Evolutionary conservation across 352 stramenopile species (phyloP), one percentile per base, ranked within the genome.

Genomic region (Phytophthora europaea): DNA sequence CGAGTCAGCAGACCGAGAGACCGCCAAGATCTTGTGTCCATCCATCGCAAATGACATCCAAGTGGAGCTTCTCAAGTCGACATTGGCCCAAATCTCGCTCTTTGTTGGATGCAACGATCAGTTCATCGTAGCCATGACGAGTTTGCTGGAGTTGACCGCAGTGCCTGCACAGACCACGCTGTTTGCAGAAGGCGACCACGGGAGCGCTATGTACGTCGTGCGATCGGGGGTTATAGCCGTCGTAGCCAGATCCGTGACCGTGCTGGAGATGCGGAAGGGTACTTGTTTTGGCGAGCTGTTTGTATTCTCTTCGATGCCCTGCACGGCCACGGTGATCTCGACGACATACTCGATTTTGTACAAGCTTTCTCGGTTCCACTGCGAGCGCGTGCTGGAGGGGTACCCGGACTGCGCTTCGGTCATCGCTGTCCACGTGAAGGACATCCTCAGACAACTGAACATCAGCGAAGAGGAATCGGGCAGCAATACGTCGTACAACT

Each of bases 191-290:
- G 83, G 85, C 1, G 83, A 91, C 6, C 50, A 58, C 15, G 85
- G 85, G 1, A 83, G 90, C 48, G 81, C 82, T 1, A 90, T 93
- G 85, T 93, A 87, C 62, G 85, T 93, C 55, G 74, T 93, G 10
- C 74, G 89, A 18, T 88, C 86, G 0, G 85, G 84, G 0, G 85
- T 93, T 0, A 70, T 91, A 0, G 50, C 50, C 15, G 15, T 56
- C 36, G 10, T 90, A 23, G 74, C 89, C 33, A 78, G 74, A 1
- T 70, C 76, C 0, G 72, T 81, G 4, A 89, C 79, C n/a, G 81
- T 93, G 1, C 81, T 83, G 1, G 86, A 93, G 52, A 73, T 93
- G 28, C 76, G 84, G 0, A 92, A 93, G 48, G 79, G 79, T 16
- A 70, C 73, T 6, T 93, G 78, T 59, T 83, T 93, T 50, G 86